Conservation (phyloP, 73 alveolate genomes). For the Symbiodinium natans region DNA sequence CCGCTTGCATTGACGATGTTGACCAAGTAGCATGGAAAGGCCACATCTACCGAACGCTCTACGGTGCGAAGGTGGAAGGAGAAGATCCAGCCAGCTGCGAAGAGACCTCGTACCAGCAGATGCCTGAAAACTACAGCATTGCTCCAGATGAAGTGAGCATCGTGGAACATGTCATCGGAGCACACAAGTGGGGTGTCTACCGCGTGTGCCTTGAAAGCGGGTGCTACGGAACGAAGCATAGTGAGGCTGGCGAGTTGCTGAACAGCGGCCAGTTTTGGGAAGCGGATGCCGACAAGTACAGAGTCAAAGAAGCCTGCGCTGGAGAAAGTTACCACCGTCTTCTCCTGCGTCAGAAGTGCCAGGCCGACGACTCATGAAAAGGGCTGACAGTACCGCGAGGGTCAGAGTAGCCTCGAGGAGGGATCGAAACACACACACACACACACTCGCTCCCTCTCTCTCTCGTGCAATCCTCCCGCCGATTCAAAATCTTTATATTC, state of each 20-base stretch:
- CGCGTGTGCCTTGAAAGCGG: slow-evolving; percentile 18
- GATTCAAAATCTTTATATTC: too few relatives aligned
- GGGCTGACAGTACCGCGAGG: too few relatives aligned
- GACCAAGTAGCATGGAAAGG: slow-evolving; percentile 42
- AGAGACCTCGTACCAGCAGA: background rate
- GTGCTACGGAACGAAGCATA: slow-evolving; percentile 23
- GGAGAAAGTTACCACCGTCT: slow-evolving; percentile 17
- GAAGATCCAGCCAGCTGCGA: slow-evolving; percentile 1
- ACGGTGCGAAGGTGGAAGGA: slow-evolving; percentile 12
- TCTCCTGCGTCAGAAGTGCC: background rate
- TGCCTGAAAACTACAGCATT: slow-evolving; percentile 1
- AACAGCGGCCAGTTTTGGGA: slow-evolving; percentile 27
- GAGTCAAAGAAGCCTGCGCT: background rate
- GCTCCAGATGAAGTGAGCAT: slow-evolving; percentile 9
- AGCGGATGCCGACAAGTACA: background rate
- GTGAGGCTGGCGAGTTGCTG: slow-evolving; percentile 10
- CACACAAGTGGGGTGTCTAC: slow-evolving; percentile 16
- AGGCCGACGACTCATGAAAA: background rate
- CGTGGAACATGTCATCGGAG: slow-evolving; percentile 4
- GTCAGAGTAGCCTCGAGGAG: background rate
- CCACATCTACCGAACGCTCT: slow-evolving; percentile 46
- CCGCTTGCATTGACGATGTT: background rate
- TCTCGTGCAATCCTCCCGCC: background rate
- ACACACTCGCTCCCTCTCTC: background rate
- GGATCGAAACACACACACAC: background rate